Percentiles rank a stretch among this genome's conserved stretches.
phyloP scores from a whole-genome alignment of 441 rosid species.

The Arabidopsis lyrata region DNA sequence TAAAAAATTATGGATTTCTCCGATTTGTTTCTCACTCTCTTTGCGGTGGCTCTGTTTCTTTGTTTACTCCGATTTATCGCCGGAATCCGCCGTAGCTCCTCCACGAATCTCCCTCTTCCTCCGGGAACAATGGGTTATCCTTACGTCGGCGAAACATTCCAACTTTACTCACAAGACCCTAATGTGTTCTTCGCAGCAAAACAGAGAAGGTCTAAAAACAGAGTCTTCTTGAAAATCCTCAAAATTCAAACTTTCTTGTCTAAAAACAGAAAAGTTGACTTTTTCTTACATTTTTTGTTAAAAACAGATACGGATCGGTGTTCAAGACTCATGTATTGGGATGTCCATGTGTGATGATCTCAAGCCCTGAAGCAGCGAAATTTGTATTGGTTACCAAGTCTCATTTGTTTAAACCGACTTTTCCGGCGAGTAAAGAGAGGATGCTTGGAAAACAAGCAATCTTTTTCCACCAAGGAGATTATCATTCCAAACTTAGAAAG shows the following conservation, averaged over 20 bases:
- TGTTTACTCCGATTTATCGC: constrained; percentile 32
- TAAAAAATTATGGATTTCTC: constrained; percentile 38
- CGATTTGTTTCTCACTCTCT: constrained; percentile 27
- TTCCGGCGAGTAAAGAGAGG: constrained; percentile 91
- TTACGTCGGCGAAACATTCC: constrained; percentile 86
- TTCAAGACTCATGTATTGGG: constrained; percentile 93
- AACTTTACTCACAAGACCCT: constrained; percentile 90
- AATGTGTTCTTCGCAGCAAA: constrained; percentile 75
- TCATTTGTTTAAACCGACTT: constrained; percentile 86
- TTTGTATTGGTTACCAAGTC: constrained; percentile 74
- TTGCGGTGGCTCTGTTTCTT: constrained; percentile 34
- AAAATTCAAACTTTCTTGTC: neutral
- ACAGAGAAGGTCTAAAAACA: constrained; percentile 68
- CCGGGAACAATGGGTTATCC: constrained; percentile 98
- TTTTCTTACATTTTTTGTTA: constrained; percentile 2
- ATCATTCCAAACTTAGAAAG: constrained; percentile 71
- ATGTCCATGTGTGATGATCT: constrained; percentile 93
- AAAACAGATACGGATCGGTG: constrained; percentile 78
- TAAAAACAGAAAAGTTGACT: constrained; percentile 19
- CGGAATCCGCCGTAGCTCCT: constrained; percentile 44
- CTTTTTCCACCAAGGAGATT: constrained; percentile 88
- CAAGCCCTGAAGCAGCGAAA: constrained; percentile 84
- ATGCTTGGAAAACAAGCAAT: constrained; percentile 86
- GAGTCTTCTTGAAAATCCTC: neutral
- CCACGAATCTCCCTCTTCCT: constrained; percentile 58